These are phyloP conservation scores for Rhizodiscina lignyota DNA, from an alignment of 495 filamentous ascomycete genomes.

Conservation along the genomic window DNA sequence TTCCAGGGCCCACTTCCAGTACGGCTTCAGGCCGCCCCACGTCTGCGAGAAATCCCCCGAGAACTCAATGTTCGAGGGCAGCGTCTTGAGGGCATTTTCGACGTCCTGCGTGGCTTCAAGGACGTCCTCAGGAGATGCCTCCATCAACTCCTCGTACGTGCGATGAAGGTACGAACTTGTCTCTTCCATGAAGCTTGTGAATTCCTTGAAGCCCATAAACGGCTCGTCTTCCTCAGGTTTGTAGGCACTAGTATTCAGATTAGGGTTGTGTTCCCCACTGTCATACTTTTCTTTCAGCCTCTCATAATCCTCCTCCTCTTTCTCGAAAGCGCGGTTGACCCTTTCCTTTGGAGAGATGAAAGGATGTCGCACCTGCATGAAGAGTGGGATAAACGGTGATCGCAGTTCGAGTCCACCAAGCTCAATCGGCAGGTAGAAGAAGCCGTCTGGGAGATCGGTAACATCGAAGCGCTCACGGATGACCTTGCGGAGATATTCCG, in stretches of 20 bases:
- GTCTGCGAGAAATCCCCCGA: conserved; percentile 6
- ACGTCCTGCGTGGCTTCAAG: conserved; percentile 8
- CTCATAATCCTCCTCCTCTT: conserved; percentile 24
- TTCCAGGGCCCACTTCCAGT: conserved; percentile 34
- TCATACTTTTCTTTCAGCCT: conserved; percentile 19
- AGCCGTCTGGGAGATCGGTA: conserved; percentile 14
- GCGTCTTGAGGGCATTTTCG: background rate
- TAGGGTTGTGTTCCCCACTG: conserved; percentile 2
- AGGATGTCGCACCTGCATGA: conserved; percentile 14
- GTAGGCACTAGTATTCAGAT: conserved; percentile 3
- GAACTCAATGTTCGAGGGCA: background rate
- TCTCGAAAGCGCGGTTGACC: conserved; percentile 21
- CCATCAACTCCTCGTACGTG: conserved; percentile 15
- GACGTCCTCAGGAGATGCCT: conserved; percentile 7
- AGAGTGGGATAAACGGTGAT: conserved; percentile 34
- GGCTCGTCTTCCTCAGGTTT: conserved; percentile 6
- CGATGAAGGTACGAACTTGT: conserved; percentile 9
- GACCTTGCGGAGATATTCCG: conserved; percentile 10
- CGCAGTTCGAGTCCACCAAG: conserved; percentile 38
- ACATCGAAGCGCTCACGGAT: conserved; percentile 12
- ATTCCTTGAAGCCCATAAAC: conserved; percentile 35
- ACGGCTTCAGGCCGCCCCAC: conserved; percentile 11
- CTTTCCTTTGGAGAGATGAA: conserved; percentile 9
- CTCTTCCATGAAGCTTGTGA: conserved; percentile 24
- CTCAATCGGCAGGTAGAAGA: conserved; percentile 32